Base-by-base conservation (phyloP, 2,329 filamentous ascomycete genomes). In the Stromatinia cepivora region DNA sequence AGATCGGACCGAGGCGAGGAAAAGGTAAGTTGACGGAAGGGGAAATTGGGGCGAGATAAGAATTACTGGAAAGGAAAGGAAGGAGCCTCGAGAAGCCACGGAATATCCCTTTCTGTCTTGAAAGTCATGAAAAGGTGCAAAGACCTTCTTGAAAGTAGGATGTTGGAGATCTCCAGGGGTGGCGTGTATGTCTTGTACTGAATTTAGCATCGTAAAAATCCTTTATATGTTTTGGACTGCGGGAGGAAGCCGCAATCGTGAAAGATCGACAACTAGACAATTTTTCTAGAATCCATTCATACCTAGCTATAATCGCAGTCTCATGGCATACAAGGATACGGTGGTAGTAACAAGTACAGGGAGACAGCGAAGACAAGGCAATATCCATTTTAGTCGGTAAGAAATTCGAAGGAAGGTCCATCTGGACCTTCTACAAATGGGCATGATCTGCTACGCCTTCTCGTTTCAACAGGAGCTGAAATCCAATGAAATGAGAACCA, bases 201-300 rank as follows among this genome's bases (percentile, higher is more conserved):
- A 39, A 64, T 42, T 64, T 52, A 53, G 61, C 46, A 52, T 39
- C 61, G 46, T 28, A 52, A 53, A 50, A 61, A 62, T 52, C 56
- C 42, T 61, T 61, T 61, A 53, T 52, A 50, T 15, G 48, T 68
- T 63, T 25, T 63, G 36, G 15, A 22, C 31, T 63, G 57, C 57
- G 36, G 66, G 28, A 63, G 57, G 48, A 54, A 45, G 46, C 66
- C 36, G 56, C 46, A 68, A 68, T 53, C 25, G 36, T 68, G 46
- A 28, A 68, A 63, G 66, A 68, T 68, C 66, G 57, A 63, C 66
- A 28, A 54, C 53, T 63, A 63, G 48, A 13, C 66, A 67, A 34
- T 15, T 62, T 62, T 67, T 31, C 54, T 48, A 67, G 66, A 67
- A 50, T 61, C 17, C 42, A 48, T 36, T 50, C 20, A 63, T 34